Percentiles rank a stretch among this genome's conserved stretches.
Evolutionary conservation across 805 yeast species (phyloP).

Genomic region (Saccharomycopsis selenospora): DNA sequence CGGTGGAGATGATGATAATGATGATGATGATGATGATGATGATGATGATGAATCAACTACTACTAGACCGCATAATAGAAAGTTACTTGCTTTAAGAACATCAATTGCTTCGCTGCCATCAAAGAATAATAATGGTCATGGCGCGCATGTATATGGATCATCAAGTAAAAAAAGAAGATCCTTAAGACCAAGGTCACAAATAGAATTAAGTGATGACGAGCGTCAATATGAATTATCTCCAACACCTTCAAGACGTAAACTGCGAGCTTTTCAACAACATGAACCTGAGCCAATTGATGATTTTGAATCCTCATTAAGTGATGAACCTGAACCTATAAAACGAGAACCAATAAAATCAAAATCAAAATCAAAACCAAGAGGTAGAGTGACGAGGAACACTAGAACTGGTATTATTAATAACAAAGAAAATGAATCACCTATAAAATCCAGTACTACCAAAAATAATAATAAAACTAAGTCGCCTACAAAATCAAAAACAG

Average conservation of each 20-base stretch:
- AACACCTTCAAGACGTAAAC: background rate
- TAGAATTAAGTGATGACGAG: background rate
- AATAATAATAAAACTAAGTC: constrained; percentile 12
- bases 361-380: too few relatives aligned
- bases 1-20: constrained; percentile 30
- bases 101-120: too few relatives aligned
- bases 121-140: background rate
- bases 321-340: too few relatives aligned
- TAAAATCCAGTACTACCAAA: constrained; percentile 18
- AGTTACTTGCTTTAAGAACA: too few relatives aligned
- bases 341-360: too few relatives aligned
- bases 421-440: too few relatives aligned
- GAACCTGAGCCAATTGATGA: too few relatives aligned
- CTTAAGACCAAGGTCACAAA: background rate
- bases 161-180: constrained; percentile 1
- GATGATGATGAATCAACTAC: constrained; percentile 25
- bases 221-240: background rate
- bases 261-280: too few relatives aligned
- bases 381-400: too few relatives aligned
- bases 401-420: too few relatives aligned
- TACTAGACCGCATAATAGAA: too few relatives aligned
- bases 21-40: constrained; percentile 30
- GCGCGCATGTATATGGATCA: background rate
- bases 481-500: constrained; percentile 18
- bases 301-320: too few relatives aligned